Percentiles rank a stretch among this genome's conserved stretches.
Evolutionary conservation across 75 land plant genomes (phyloP).

Genomic region (Chamaecyparis obtusa): DNA sequence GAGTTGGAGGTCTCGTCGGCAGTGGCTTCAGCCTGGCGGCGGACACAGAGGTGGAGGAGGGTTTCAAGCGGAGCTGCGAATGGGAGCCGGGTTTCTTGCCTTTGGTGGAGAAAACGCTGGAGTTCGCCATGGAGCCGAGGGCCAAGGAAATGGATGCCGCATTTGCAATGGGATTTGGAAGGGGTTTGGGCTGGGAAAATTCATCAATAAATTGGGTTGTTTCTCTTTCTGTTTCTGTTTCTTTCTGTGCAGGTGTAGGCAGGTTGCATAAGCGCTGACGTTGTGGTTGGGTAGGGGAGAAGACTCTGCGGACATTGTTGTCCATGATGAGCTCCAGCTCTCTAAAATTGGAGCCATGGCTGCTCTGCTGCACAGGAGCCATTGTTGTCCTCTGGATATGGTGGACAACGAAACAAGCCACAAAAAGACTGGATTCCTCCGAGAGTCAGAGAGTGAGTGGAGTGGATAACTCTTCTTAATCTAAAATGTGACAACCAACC

Average conservation of each 20-base stretch:
- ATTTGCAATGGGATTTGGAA: not conserved
- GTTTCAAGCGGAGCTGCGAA: not conserved
- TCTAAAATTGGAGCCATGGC: not conserved
- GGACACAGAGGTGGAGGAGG: not conserved
- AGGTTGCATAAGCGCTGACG: not conserved
- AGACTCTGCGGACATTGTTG: not conserved
- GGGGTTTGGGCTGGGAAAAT: not conserved
- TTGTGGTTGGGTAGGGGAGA: not conserved
- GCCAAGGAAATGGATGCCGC: constrained; percentile 1
- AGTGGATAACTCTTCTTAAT: not conserved
- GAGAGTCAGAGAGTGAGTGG: not conserved
- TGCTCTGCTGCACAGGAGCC: constrained; percentile 4
- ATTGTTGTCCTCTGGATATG: not conserved
- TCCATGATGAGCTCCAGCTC: constrained; percentile 7
- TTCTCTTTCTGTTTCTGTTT: not conserved
- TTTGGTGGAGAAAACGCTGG: not conserved
- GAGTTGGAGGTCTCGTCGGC: constrained; percentile 14
- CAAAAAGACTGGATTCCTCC: not conserved
- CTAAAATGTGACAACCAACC: not conserved
- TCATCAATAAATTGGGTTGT: not conserved
- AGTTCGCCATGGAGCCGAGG: not conserved
- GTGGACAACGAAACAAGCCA: not conserved
- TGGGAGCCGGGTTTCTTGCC: not conserved
- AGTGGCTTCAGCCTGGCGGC: not conserved
- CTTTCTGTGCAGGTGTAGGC: not conserved